Base-by-base conservation (phyloP, 140 eudicot genomes). In the Flaveria floridana region DNA sequence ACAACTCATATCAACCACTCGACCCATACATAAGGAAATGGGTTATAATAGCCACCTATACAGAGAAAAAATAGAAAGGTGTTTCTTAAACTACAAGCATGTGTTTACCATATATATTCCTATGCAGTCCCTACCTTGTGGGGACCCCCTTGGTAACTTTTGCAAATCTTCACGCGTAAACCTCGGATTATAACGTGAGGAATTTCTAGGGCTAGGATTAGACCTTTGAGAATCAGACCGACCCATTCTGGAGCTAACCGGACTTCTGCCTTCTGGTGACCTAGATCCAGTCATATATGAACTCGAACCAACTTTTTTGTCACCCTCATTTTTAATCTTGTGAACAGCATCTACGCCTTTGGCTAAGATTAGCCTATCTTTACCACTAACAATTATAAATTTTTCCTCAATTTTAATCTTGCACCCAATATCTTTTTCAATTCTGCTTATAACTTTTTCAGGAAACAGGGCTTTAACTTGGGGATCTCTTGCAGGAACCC, bases 341-440 rank as follows among this genome's bases (percentile, higher is more conserved):
- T 85, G 95, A 74, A 91, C 95, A 25, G 95, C 96, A 82, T 91
- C 94, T 25, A 91, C 95, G 66, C 97, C 97, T 76, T 89, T 91
- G 56, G 84, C 78, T 85, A 91, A 69, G 37, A 85, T 83, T 71
- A 77, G 74, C 67, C 95, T 83, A 75, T 91, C 97, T 83, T 91
- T 91, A 63, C 91, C 97, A 78, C 96, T 89, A 25, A 91, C 96
- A 64, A 91, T 89, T 48, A 91, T 87, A 67, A 91, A 91, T 71
- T 91, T 91, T 69, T 91, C 96, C 55, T 89, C 95, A 28, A 91
- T 61, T 81, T 76, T 87, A 25, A 91, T 85, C 84, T 87, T 91
- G 84, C 96, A 91, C 65, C 97, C 97, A 75, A 81, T 79, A 73
- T 91, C 95, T 76, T 78, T 84, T 76, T 91, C 96, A 71, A 91